Evolutionary conservation across 2,329 filamentous ascomycete species (phyloP), one percentile per base, ranked within the genome.

Genomic region (Westerdykella ornata): DNA sequence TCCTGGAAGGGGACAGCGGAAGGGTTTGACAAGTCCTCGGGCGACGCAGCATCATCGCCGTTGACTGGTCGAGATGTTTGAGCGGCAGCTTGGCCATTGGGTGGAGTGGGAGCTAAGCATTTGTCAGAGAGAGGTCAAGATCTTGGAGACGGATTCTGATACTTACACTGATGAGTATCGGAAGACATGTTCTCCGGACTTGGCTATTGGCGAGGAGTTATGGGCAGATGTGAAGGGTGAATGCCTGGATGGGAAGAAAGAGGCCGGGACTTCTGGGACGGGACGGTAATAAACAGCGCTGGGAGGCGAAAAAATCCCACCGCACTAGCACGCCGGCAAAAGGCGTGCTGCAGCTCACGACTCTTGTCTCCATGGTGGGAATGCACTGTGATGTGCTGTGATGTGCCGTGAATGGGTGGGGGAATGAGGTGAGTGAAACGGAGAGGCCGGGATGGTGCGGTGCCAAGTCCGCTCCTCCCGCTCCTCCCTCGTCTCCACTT

Each of bases 281-380:
- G 31, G 46, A 44, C 43, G 41, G 49, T 63, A 62, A 59, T 65
- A 63, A 65, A 62, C 59, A 49, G 45, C 44, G 41, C 15, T 28
- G 46, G 46, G 52, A 28, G 49, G 48, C 47, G 39, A 49, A 40
- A 42, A 52, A 49, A 19, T 8, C 26, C 37, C 13, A 29, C 20
- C 28, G 35, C 26, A 35, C 47, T 47, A 48, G 37, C 15, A 4
- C 16, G 18, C 39, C 40, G 43, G 44, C 47, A 44, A 39, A 46
- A 42, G 38, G 20, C 46, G 37, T 20, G 36, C 35, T 35, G 19
- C 33, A 37, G 19, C 30, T 33, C 30, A 33, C 30, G 30, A 33
- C 30, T 33, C 30, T 33, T 7, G n/a, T n/a, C 7, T 17, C 16
- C 37, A 43, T 39, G 36, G 13, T 38, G 14, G 36, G 7, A 19